These are phyloP conservation scores for Datisca glomerata DNA, from an alignment of 306 rosid species.

Conservation along the genomic window DNA sequence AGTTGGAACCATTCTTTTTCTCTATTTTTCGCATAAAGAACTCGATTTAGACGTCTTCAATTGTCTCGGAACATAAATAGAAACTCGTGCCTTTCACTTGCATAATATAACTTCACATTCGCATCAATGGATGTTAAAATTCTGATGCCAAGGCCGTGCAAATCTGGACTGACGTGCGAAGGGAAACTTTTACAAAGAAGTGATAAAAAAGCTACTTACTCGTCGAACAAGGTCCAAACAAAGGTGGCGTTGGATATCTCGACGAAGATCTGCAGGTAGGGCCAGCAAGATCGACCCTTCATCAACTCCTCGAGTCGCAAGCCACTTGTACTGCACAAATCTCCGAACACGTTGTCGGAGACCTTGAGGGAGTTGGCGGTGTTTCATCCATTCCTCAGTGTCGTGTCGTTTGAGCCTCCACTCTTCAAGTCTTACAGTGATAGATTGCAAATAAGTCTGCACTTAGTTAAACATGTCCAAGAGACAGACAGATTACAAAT, in stretches of 20 bases:
- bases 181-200: no score
- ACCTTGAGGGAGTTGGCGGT: constrained; percentile 68
- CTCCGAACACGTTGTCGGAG: constrained; percentile 59
- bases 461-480: constrained; percentile 10
- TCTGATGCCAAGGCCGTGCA: no score
- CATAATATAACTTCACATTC: no score
- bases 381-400: constrained; percentile 95
- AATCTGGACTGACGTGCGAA: no score
- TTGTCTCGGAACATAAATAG: no score
- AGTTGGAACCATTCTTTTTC: no score
- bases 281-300: constrained; percentile 61
- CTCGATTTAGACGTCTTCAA: no score
- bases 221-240: constrained; percentile 88
- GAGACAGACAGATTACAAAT: neutral
- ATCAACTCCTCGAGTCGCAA: constrained; percentile 86
- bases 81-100: no score
- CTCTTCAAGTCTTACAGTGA: constrained; percentile 83
- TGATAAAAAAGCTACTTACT: constrained; percentile 26
- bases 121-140: no score
- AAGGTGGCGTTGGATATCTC: constrained; percentile 83
- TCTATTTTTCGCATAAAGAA: no score
- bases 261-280: constrained; percentile 66
- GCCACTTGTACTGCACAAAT: constrained; percentile 87
- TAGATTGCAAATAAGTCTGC: constrained; percentile 93
- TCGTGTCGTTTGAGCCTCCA: constrained; percentile 87